Conservation (phyloP, 2,329 filamentous ascomycete genomes). For the Hirsutella rhossiliensis region DNA sequence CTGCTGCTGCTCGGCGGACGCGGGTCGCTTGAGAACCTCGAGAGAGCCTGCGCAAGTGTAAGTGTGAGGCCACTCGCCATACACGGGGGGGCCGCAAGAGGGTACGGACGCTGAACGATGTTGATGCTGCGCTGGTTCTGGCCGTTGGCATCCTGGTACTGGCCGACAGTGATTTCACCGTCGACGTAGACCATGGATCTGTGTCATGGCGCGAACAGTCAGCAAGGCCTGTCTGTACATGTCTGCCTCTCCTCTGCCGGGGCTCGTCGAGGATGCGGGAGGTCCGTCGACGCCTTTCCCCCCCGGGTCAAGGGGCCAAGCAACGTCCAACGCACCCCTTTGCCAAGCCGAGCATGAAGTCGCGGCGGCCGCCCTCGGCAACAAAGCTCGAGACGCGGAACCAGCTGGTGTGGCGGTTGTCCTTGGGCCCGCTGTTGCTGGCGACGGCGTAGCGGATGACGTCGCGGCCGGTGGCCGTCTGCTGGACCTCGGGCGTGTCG, state of each 20-base stretch:
- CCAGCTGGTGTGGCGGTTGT: conserved; percentile 72
- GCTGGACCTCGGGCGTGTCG: conserved; percentile 61
- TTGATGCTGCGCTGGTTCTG: conserved; percentile 52
- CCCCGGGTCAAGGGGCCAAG: too few relatives aligned
- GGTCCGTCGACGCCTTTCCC: too few relatives aligned
- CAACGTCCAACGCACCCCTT: conserved; percentile 60
- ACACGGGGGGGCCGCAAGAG: background rate
- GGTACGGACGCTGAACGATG: conserved; percentile 65
- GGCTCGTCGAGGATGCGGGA: too few relatives aligned
- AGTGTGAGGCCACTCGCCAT: background rate
- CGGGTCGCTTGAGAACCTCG: conserved; percentile 32
- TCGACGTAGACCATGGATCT: conserved; percentile 70
- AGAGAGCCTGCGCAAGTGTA: conserved; percentile 22
- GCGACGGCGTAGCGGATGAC: conserved; percentile 68
- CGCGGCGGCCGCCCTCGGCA: conserved; percentile 53
- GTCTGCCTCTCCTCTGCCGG: background rate
- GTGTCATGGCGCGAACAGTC: conserved; percentile 29
- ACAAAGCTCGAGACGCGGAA: conserved; percentile 67
- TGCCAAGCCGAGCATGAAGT: conserved; percentile 58
- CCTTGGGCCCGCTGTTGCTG: conserved; percentile 50
- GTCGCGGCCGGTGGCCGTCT: conserved; percentile 60
- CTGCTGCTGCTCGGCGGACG: conserved; percentile 5
- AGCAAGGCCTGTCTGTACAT: background rate
- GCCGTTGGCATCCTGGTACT: conserved; percentile 59
- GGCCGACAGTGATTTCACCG: conserved; percentile 60